Percentiles rank a stretch among this genome's conserved stretches.
Conservation (phyloP, 495 filamentous ascomycete genomes). For the Lepraria neglecta region DNA sequence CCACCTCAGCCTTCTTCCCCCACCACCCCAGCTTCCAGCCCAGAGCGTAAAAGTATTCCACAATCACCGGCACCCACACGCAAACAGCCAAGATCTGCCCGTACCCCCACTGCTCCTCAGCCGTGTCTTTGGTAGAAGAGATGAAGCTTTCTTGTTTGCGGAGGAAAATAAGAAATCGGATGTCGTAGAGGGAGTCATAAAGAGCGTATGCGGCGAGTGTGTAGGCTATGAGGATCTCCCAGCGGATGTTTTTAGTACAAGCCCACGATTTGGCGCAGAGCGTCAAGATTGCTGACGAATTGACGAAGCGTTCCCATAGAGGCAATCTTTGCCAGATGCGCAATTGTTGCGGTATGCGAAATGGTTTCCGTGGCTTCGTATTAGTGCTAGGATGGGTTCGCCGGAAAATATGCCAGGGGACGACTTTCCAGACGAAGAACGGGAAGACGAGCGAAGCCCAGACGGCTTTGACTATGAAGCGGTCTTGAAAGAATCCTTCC, state of each 20-base stretch:
- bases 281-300: neutral
- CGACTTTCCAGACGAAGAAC: conserved; percentile 8
- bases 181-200: neutral
- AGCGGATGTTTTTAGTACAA: neutral
- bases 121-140: neutral
- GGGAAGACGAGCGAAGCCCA: neutral
- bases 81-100: conserved; percentile 1
- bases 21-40: conserved; percentile 6
- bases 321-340: neutral
- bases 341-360: neutral
- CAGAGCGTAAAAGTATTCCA: conserved; percentile 3
- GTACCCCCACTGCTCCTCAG: conserved; percentile 1
- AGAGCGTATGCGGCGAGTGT: conserved; percentile 5
- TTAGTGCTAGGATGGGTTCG: neutral
- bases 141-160: neutral
- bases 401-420: neutral
- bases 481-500: neutral
- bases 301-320: neutral
- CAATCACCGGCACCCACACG: conserved; percentile 8
- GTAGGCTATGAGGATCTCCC: neutral
- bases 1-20: neutral
- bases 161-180: neutral
- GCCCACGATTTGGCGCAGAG: neutral
- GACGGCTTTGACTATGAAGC: conserved; percentile 12
- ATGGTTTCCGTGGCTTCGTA: neutral